A percentile compares a stretch with the other conserved stretches of the same genome.
Evolutionary conservation across 2,329 filamentous ascomycete genomes (phyloP).

Genomic region (Aspergillus sp.): DNA sequence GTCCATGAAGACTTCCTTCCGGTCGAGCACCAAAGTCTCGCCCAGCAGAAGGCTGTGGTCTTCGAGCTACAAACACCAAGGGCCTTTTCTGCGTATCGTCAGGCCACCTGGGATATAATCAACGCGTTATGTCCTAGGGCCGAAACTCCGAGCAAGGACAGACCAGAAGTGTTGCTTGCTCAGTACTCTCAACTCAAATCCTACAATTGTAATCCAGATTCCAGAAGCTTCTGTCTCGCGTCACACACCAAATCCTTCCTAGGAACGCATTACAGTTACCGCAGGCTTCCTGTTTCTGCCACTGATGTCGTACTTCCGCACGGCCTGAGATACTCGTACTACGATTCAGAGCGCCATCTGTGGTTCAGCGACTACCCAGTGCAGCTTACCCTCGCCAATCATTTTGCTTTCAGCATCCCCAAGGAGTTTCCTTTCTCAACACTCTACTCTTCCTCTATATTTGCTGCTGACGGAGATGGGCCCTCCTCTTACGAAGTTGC

Average conservation of each 20-base stretch:
- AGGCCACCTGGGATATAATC: constrained; percentile 53
- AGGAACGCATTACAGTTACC: constrained; percentile 49
- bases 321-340: constrained; percentile 50
- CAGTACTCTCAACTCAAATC: constrained; percentile 33
- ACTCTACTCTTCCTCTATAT: constrained; percentile 25
- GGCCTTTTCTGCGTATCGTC: constrained; percentile 51
- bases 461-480: constrained; percentile 30
- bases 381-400: constrained; percentile 46
- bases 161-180: constrained; percentile 29
- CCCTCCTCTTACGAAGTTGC: constrained; percentile 54
- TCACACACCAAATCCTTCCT: constrained; percentile 50
- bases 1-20: constrained; percentile 55
- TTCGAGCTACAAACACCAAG: constrained; percentile 54
- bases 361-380: constrained; percentile 40
- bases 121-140: constrained; percentile 33
- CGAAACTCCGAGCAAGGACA: background rate
- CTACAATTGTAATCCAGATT: constrained; percentile 17
- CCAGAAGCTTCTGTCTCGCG: constrained; percentile 37
- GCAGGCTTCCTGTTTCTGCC: constrained; percentile 43
- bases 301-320: constrained; percentile 48
- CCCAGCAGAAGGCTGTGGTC: constrained; percentile 45
- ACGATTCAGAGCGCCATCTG: constrained; percentile 37
- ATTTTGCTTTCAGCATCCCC: constrained; percentile 43
- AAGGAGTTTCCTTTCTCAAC: constrained; percentile 35
- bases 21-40: background rate